These are phyloP conservation scores for Artomyces pyxidatus DNA, from an alignment of 768 basidiomycete genomes.

Conservation along the genomic window DNA sequence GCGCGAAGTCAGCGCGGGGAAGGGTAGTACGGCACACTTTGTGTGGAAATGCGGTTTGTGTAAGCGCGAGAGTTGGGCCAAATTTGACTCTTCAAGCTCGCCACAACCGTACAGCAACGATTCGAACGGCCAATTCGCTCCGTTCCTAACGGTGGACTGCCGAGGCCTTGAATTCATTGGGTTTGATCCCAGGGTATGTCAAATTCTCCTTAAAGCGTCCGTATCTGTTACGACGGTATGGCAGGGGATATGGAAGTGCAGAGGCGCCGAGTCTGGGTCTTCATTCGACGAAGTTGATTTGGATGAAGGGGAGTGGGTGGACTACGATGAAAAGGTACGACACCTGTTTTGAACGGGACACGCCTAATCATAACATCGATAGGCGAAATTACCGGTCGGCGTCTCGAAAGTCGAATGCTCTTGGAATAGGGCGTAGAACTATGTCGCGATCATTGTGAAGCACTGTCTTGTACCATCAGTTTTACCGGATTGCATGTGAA, in stretches of 20 bases:
- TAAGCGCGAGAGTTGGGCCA: slow-evolving; percentile 77
- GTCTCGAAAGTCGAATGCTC: slow-evolving; percentile 58
- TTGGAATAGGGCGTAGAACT: slow-evolving; percentile 57
- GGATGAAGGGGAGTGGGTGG: slow-evolving; percentile 65
- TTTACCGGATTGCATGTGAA: too few species aligned
- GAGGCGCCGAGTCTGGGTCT: slow-evolving; percentile 47
- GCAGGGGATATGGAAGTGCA: slow-evolving; percentile 75
- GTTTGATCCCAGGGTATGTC: slow-evolving; percentile 62
- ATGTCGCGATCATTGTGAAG: too few species aligned
- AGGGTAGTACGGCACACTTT: slow-evolving; percentile 64
- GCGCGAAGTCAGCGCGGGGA: slow-evolving; percentile 55
- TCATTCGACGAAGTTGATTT: slow-evolving; percentile 62
- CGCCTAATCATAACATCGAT: neutral
- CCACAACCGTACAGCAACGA: slow-evolving; percentile 52
- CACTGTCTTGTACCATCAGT: too few species aligned
- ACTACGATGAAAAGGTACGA: slow-evolving; percentile 85
- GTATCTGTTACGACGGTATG: neutral
- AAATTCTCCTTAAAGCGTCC: neutral
- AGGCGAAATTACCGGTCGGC: slow-evolving; percentile 60
- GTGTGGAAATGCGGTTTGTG: slow-evolving; percentile 76
- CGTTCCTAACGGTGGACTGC: slow-evolving; percentile 72
- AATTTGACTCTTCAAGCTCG: slow-evolving; percentile 50
- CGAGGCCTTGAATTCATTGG: slow-evolving; percentile 76
- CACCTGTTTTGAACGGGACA: neutral
- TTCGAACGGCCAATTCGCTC: slow-evolving; percentile 49